Conservation (phyloP, 352 stramenopile genomes). For the Phytophthora boehmeriae region DNA sequence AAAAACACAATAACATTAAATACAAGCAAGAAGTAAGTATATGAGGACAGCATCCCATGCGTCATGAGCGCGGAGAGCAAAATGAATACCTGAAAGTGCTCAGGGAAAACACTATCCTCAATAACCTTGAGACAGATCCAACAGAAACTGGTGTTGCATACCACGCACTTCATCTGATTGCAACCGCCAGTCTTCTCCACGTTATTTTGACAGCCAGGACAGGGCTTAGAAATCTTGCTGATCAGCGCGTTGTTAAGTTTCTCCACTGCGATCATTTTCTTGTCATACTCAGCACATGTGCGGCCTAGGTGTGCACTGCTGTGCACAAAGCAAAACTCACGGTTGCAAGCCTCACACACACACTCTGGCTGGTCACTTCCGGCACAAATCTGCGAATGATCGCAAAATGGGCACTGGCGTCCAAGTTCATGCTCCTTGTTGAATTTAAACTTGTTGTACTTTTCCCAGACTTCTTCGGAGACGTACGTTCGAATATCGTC, state of each 20-base stretch:
- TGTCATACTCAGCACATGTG: conserved; percentile 81
- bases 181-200: conserved; percentile 92
- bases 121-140: conserved; percentile 88
- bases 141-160: conserved; percentile 87
- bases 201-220: conserved; percentile 86
- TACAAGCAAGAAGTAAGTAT: too few relatives aligned
- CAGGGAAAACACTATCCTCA: conserved; percentile 84
- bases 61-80: too few relatives aligned
- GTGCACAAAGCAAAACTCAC: conserved; percentile 88
- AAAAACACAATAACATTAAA: background rate
- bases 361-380: conserved; percentile 51
- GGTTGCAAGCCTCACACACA: conserved; percentile 43
- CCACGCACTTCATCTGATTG: conserved; percentile 91
- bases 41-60: too few relatives aligned
- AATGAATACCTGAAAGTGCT: conserved; percentile 78
- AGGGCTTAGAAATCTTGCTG: conserved; percentile 82
- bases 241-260: conserved; percentile 86
- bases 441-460: conserved; percentile 88
- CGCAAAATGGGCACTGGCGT: conserved; percentile 65
- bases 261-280: conserved; percentile 74
- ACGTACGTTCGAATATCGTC: conserved; percentile 58
- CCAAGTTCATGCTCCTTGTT: conserved; percentile 73
- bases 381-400: conserved; percentile 59
- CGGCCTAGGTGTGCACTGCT: conserved; percentile 79
- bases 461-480: conserved; percentile 58